These are phyloP conservation scores for Fraxinus anomala DNA, from an alignment of 257 asterid genomes.

Conservation along the genomic window DNA sequence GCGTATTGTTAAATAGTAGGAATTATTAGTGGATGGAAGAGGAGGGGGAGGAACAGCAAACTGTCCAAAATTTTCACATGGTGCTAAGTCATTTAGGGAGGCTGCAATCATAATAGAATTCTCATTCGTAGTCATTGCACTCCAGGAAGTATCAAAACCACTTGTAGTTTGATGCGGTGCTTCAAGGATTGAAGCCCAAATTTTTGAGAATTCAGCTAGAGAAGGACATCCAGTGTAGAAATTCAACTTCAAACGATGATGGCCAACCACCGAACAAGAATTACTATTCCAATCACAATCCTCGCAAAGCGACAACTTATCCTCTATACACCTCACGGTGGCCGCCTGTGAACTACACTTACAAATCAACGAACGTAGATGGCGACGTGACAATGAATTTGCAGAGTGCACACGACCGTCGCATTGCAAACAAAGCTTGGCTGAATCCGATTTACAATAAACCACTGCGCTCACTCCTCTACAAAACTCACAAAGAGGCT, in stretches of 20 bases:
- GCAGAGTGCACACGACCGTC: constrained; percentile 63
- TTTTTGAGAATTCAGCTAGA: constrained; percentile 40
- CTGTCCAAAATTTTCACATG: too few relatives aligned
- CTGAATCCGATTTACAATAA: constrained; percentile 58
- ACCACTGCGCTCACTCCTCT: constrained; percentile 47
- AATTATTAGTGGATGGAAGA: too few relatives aligned
- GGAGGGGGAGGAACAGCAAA: too few relatives aligned
- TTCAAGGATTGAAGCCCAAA: constrained; percentile 50
- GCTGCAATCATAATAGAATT: too few relatives aligned
- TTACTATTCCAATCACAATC: constrained; percentile 44
- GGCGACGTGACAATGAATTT: constrained; percentile 54
- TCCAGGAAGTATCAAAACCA: too few relatives aligned
- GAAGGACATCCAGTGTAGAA: constrained; percentile 56
- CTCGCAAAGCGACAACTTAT: constrained; percentile 41
- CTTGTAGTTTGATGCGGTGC: too few relatives aligned
- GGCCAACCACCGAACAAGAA: constrained; percentile 34
- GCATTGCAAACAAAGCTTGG: constrained; percentile 56
- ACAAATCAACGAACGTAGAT: constrained; percentile 53
- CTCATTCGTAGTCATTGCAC: too few relatives aligned
- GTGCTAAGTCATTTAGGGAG: too few relatives aligned
- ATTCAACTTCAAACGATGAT: constrained; percentile 18
- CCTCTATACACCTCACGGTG: constrained; percentile 43
- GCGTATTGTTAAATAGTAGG: background rate
- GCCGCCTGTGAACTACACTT: constrained; percentile 51
- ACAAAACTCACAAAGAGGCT: constrained; percentile 54